Evolutionary conservation across 345 rosid species (phyloP), one percentile per base, ranked within the genome.

Genomic region (Carallia brachiata): DNA sequence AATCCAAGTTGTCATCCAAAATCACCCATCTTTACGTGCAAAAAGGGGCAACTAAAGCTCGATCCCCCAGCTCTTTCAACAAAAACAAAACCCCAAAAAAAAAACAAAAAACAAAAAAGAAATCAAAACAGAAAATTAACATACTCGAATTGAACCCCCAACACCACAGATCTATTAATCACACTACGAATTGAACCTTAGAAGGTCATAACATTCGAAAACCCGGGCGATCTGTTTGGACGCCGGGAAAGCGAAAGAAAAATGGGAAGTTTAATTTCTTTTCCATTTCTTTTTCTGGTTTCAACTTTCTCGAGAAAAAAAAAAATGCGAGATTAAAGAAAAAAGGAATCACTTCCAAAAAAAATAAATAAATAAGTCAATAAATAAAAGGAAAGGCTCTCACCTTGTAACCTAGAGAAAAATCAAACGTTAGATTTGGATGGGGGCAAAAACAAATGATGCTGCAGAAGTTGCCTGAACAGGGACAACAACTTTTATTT

Each of bases 271-370:
- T 15, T 2, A 3, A 13, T 1, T 3, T 8, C 6, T 62, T 40
- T 36, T 16, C 0, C 16, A 27, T 48, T 36, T 17, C 6, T 18
- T 2, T 13, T 6, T 34, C 56, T 4, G 31, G 68, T 1, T 30
- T 65, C 12, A 48, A 18, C 5, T 65, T 48, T 48, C 37, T 47
- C 13, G 6, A 12, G 68, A 65, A 65, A 28, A 39, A 65, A 65
- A 65, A 65, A 55, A 23, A 23, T 23, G 44, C 23, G 36, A 19
- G 10, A 32, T 30, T 13, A 13, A 44, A 44, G 3, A 44, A 3
- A 12, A 44, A 44, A 23, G 23, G 23, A 0, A 1, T 13, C 13
- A 10, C 16, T 44, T 44, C 4, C 50, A 12, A 5, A 2, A 44
- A 44, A 40, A 10, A 10, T 12, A 10, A 44, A 44, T 2, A 10